A percentile compares a stretch with the other conserved stretches of the same genome.
Conservation (phyloP, 177 flowering plant species). For the Tripterygium wilfordii region DNA sequence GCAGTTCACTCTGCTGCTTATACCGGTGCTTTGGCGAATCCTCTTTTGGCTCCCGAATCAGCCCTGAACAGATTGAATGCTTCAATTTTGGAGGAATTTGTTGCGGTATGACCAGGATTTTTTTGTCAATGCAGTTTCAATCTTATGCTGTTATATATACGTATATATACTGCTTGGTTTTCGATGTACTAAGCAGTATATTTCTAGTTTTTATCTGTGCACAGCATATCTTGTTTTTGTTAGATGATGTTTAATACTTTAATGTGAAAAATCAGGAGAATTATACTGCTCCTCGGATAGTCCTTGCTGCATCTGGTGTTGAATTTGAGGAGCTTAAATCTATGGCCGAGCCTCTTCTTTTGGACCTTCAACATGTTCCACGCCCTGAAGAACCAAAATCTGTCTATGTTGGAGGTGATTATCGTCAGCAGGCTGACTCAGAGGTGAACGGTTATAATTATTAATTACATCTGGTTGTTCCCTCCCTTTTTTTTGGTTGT, state of each 20-base stretch:
- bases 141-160: too few relatives aligned
- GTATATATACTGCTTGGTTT: too few relatives aligned
- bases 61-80: constrained; percentile 35
- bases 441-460: constrained; percentile 43
- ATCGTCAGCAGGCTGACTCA: constrained; percentile 65
- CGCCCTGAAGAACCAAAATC: constrained; percentile 57
- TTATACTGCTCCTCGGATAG: constrained; percentile 89
- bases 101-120: constrained; percentile 38
- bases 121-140: background rate
- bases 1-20: constrained; percentile 73
- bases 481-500: background rate
- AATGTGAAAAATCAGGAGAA: constrained; percentile 49
- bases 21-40: constrained; percentile 53
- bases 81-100: constrained; percentile 50
- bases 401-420: constrained; percentile 81
- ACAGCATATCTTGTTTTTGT: too few relatives aligned
- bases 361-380: constrained; percentile 66
- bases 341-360: constrained; percentile 80
- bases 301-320: constrained; percentile 90
- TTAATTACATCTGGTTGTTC: too few relatives aligned
- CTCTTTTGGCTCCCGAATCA: constrained; percentile 58
- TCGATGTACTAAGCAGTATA: background rate
- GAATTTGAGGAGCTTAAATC: constrained; percentile 81
- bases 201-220: background rate
- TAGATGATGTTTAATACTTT: constrained; percentile 1